A percentile compares a stretch with the other conserved stretches of the same genome.
Conservation (phyloP, 164 flowering plant species). For the Aristolochia californica region DNA sequence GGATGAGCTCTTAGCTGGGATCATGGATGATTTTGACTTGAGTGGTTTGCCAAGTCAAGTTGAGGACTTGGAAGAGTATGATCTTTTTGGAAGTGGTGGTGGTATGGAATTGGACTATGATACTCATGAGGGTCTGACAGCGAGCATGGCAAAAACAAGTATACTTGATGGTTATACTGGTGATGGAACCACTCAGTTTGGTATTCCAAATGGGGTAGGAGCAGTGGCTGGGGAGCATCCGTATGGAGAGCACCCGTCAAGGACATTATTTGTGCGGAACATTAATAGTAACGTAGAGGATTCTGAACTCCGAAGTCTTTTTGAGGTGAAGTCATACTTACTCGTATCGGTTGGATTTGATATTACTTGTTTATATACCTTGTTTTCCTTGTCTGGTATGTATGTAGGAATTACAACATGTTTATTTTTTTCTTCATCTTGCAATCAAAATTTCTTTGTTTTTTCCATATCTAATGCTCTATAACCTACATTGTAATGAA, state of each 20-base stretch:
- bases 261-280: constrained; percentile 94
- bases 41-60: constrained; percentile 56
- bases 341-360: neutral
- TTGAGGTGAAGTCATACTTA: constrained; percentile 54
- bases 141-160: constrained; percentile 40
- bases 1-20: constrained; percentile 83
- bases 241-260: constrained; percentile 98
- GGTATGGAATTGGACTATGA: constrained; percentile 85
- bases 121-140: constrained; percentile 37
- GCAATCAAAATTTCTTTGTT: too few relatives aligned
- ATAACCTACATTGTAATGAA: too few relatives aligned
- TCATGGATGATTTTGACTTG: constrained; percentile 83
- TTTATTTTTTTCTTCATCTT: too few relatives aligned
- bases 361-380: too few relatives aligned
- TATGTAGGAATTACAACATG: too few relatives aligned
- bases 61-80: constrained; percentile 82
- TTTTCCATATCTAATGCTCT: too few relatives aligned
- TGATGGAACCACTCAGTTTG: constrained; percentile 40
- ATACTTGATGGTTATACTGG: constrained; percentile 43
- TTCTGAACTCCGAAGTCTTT: constrained; percentile 67
- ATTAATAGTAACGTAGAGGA: constrained; percentile 98
- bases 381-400: too few relatives aligned
- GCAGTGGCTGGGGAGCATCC: constrained; percentile 95
- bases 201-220: constrained; percentile 59
- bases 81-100: constrained; percentile 89